A percentile compares a stretch with the other conserved stretches of the same genome.
These are phyloP conservation scores for Lepidopterella palustris DNA, from an alignment of 495 filamentous ascomycete species.

Conservation along the genomic window DNA sequence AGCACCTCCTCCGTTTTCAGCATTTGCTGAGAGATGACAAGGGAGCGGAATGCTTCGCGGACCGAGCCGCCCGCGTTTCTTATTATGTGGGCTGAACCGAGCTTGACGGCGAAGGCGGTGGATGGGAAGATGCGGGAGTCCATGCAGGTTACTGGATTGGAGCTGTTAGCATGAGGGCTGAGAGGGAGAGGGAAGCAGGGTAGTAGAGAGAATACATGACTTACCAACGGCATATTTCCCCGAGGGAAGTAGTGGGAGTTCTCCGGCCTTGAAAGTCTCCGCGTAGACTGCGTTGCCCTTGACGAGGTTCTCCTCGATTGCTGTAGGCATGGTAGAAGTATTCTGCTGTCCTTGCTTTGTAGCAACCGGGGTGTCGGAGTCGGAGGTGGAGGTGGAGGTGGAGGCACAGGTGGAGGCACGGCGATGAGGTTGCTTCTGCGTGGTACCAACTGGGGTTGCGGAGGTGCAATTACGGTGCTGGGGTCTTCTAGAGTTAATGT, in stretches of 20 bases:
- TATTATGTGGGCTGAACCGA: constrained; percentile 77
- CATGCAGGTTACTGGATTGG: constrained; percentile 64
- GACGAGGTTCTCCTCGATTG: constrained; percentile 50
- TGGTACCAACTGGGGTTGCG: neutral
- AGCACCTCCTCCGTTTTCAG: constrained; percentile 73
- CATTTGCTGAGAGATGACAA: constrained; percentile 76
- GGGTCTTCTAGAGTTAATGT: neutral
- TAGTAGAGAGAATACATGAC: constrained; percentile 2
- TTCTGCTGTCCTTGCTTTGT: neutral
- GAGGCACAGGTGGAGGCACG: too few relatives aligned
- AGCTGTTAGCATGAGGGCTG: constrained; percentile 2
- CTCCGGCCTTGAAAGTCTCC: constrained; percentile 54
- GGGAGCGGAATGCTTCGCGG: constrained; percentile 61
- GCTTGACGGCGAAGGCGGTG: constrained; percentile 62
- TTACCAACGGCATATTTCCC: constrained; percentile 58
- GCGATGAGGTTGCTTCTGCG: neutral
- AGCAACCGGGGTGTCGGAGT: too few relatives aligned
- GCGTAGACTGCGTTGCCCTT: constrained; percentile 56
- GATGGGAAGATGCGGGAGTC: constrained; percentile 73
- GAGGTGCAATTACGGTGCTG: neutral
- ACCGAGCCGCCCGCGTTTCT: constrained; percentile 68
- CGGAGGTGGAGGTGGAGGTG: too few relatives aligned
- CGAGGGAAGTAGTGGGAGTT: constrained; percentile 64
- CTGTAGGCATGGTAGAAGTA: constrained; percentile 33
- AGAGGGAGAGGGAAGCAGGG: neutral